A percentile compares a stretch with the other conserved stretches of the same genome.
phyloP scores from a whole-genome alignment of 345 rosid genomes.

The Microthlaspi erraticum region DNA sequence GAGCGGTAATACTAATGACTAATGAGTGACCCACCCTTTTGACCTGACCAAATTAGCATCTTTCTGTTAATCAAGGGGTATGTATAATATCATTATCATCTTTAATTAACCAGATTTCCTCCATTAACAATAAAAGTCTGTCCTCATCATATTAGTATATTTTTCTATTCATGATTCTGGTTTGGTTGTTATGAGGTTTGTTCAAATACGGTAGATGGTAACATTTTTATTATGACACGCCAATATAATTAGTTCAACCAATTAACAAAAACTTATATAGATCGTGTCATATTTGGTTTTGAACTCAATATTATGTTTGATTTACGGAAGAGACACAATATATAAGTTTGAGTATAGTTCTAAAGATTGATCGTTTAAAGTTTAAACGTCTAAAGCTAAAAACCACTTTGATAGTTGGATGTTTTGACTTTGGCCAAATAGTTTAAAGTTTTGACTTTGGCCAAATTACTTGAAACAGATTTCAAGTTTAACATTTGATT shows the following conservation, averaged over 20 bases:
- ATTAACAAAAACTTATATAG: background rate
- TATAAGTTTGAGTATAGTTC: too few species aligned
- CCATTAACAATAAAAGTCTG: background rate
- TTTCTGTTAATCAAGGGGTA: slow-evolving; percentile 29
- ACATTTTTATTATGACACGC: background rate
- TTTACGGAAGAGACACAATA: background rate
- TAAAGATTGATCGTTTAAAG: too few species aligned
- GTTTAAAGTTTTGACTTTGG: too few species aligned
- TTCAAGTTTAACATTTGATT: too few species aligned
- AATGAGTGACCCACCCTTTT: slow-evolving; percentile 35
- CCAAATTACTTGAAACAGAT: too few species aligned
- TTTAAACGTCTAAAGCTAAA: too few species aligned
- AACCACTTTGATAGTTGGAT: too few species aligned
- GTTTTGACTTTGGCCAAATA: too few species aligned
- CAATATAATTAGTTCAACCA: background rate
- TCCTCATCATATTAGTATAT: background rate
- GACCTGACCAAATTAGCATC: slow-evolving; percentile 42
- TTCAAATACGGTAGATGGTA: slow-evolving; percentile 1
- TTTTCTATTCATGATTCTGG: slow-evolving; percentile 5
- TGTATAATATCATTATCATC: slow-evolving; percentile 34
- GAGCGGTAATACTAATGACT: too few species aligned
- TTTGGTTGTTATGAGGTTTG: background rate
- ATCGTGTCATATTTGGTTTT: slow-evolving; percentile 1
- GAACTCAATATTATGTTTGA: background rate
- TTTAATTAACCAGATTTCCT: slow-evolving; percentile 17